Evolutionary conservation across 1,284 basidiomycete species (phyloP), one percentile per base, ranked within the genome.

Genomic region (Malassezia psittaci): DNA sequence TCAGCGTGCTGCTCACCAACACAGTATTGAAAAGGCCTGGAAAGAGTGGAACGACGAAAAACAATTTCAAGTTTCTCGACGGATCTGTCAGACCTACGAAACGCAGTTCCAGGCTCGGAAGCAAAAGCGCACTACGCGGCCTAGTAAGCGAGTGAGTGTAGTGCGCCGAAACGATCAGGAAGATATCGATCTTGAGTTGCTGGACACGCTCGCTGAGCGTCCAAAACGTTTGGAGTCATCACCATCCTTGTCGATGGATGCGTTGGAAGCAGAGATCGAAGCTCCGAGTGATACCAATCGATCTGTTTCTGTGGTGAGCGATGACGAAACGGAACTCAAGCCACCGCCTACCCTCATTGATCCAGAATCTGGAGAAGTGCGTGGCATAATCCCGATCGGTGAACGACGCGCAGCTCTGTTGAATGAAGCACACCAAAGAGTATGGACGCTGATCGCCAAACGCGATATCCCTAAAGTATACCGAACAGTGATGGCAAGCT

Each of bases 401-500:
- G 60, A 58, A 1, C 58, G 62, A 9, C 64, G 69, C 33, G 63
- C 61, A 5, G 61, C 66, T 48, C 55, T 65, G 51, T 64, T 76
- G 35, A 66, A 67, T 37, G 72, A 75, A 38, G 68, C 68, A 4
- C 72, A 73, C 51, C 61, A 63, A 43, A 63, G 67, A 21, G 64
- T 75, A 41, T 76, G 74, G 74, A 63, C 67, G 12, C 63, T 59
- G 12, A 73, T 76, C 32, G 71, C 75, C 33, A 65, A 63, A 46
- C 66, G 66, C 40, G 74, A 76, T 18, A 65, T 76, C 15, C 75
- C 75, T 46, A 68, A 67, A 54, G 72, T 74, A 16, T 68, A 70
- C 42, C 67, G 73, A 29, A 68, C 63, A n/a, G 66, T 74, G 7
- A 67, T 67, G 41, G 60, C 67, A 34, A 65, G 69, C 45, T 59